phyloP scores from a whole-genome alignment of 805 yeast species.

The Yarrowia alimentaria region DNA sequence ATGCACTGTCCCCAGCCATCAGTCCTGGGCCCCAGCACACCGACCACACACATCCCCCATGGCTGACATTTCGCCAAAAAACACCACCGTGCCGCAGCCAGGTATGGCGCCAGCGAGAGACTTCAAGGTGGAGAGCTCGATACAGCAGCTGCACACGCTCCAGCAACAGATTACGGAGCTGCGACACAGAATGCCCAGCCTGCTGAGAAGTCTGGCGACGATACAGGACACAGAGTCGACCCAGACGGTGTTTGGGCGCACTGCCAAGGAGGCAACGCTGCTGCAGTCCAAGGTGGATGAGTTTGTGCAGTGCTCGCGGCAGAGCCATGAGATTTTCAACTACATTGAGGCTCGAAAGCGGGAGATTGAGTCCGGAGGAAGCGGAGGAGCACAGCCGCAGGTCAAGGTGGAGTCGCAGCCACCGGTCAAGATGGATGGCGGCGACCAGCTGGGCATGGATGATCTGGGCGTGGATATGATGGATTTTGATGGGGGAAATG shows the following conservation, averaged over 20 bases:
- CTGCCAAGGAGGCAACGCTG: conserved; percentile 21
- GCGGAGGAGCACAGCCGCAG: background rate
- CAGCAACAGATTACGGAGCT: conserved; percentile 7
- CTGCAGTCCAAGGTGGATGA: conserved; percentile 23
- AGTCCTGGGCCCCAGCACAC: background rate
- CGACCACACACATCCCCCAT: background rate
- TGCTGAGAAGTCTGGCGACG: conserved; percentile 21
- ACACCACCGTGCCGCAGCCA: conserved; percentile 1
- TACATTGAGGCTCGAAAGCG: conserved; percentile 8
- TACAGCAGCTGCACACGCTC: conserved; percentile 12
- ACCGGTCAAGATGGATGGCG: conserved; percentile 1
- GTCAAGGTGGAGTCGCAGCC: background rate
- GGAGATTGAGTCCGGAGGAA: conserved; percentile 6
- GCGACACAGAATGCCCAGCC: conserved; percentile 21
- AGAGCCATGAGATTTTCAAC: conserved; percentile 20
- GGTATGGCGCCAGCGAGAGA: background rate
- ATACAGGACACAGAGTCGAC: conserved; percentile 19
- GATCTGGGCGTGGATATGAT: conserved; percentile 42
- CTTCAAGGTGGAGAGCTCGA: conserved; percentile 17
- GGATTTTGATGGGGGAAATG: conserved; percentile 36
- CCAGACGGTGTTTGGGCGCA: conserved; percentile 20
- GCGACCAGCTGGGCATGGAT: conserved; percentile 17
- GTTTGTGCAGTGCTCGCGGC: conserved; percentile 16
- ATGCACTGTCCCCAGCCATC: conserved; percentile 4
- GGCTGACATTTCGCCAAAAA: conserved; percentile 23